A percentile compares a stretch with the other conserved stretches of the same genome.
phyloP scores from a whole-genome alignment of 1,139 yeast species.

The Candida buenavistaensis region DNA sequence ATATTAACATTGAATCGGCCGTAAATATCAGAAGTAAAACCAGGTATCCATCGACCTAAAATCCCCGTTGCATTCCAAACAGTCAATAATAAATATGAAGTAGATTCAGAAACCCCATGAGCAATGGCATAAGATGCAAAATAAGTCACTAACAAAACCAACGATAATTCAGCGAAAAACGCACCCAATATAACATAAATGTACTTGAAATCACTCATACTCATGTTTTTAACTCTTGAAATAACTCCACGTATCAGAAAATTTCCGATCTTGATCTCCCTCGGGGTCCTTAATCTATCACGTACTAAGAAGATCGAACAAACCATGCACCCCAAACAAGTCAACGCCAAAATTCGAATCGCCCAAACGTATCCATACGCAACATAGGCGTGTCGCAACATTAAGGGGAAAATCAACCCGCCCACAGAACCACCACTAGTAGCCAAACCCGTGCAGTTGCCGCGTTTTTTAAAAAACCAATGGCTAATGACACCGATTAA shows the following conservation, averaged over 20 bases:
- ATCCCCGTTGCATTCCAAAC: constrained; percentile 43
- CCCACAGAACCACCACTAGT: constrained; percentile 67
- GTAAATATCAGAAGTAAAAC: constrained; percentile 34
- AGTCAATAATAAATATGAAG: constrained; percentile 37
- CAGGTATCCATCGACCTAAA: constrained; percentile 40
- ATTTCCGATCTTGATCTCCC: too few species aligned
- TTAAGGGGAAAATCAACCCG: constrained; percentile 59
- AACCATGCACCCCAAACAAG: constrained; percentile 42
- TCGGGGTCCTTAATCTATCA: too few species aligned
- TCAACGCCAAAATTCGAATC: constrained; percentile 53
- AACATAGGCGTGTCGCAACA: constrained; percentile 52
- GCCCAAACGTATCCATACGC: constrained; percentile 65
- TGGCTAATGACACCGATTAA: constrained; percentile 59
- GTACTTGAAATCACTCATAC: constrained; percentile 20
- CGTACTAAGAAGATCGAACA: constrained; percentile 42
- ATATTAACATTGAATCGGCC: constrained; percentile 44
- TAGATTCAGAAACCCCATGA: constrained; percentile 37
- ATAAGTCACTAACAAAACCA: constrained; percentile 49
- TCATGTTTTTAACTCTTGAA: constrained; percentile 8
- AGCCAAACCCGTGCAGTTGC: constrained; percentile 56
- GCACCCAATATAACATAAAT: constrained; percentile 33
- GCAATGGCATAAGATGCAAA: constrained; percentile 45
- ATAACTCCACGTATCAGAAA: constrained; percentile 5
- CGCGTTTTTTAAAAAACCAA: constrained; percentile 55
- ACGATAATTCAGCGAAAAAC: constrained; percentile 56